phyloP scores from a whole-genome alignment of 2,329 filamentous ascomycete species.

The Calonectria montana region DNA sequence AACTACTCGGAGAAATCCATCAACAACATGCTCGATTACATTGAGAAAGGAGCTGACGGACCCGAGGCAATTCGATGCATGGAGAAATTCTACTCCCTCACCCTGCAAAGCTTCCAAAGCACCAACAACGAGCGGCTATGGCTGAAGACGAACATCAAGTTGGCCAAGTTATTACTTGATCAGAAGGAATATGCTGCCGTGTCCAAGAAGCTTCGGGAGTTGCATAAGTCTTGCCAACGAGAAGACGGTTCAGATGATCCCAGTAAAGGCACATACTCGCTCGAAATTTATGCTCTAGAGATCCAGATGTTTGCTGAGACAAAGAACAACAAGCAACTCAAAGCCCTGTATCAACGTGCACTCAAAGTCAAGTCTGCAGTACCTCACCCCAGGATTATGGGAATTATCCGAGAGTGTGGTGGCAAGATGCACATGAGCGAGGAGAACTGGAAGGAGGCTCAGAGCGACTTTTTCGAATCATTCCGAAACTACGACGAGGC shows the following conservation, averaged over 20 bases:
- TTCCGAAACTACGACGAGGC: constrained; percentile 99
- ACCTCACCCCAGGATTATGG: constrained; percentile 98
- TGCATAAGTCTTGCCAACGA: constrained; percentile 89
- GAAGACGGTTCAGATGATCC: constrained; percentile 91
- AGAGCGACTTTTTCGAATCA: constrained; percentile 98
- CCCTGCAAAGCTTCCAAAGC: constrained; percentile 92
- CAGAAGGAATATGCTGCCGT: constrained; percentile 87
- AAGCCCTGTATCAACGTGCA: constrained; percentile 90
- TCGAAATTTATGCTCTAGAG: constrained; percentile 96
- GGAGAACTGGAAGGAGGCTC: constrained; percentile 98
- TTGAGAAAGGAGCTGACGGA: constrained; percentile 87
- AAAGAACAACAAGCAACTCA: constrained; percentile 96
- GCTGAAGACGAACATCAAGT: constrained; percentile 98
- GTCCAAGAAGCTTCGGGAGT: constrained; percentile 84
- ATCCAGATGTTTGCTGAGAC: constrained; percentile 99
- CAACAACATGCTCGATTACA: constrained; percentile 98
- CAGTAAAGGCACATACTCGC: constrained; percentile 94
- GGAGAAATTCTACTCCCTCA: constrained; percentile 95
- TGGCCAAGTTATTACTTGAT: constrained; percentile 90
- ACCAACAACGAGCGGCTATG: constrained; percentile 98
- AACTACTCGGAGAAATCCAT: constrained; percentile 99
- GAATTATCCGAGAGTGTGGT: constrained; percentile 97
- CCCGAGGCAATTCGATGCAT: constrained; percentile 80
- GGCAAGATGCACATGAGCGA: constrained; percentile 99
- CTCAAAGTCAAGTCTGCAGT: constrained; percentile 96